Evolutionary conservation across 2,329 filamentous ascomycete species (phyloP), one percentile per base, ranked within the genome.

Genomic region (Fusarium xylarioides): DNA sequence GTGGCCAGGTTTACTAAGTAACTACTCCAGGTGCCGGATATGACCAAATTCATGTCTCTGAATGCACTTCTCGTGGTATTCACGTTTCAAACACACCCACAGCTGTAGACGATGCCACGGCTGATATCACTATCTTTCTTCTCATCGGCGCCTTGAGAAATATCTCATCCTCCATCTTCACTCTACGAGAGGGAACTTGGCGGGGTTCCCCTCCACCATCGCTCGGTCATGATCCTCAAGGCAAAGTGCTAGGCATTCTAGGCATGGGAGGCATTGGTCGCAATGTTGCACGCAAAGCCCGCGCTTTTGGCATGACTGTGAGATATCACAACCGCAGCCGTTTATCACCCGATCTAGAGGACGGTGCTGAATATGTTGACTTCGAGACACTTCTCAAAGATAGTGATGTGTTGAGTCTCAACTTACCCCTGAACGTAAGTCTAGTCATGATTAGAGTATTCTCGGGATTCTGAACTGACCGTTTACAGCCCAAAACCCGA

Each of bases 241-340:
- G 92, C 40, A 96, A 95, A 81, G 84, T 91, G 3, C 86, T 97
- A 10, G 94, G 94, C 1, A 94, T 97, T 67, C 81, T 97, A 44
- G 94, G 94, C 11, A 95, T 96, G 93, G 94, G 94, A 26, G 93
- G 94, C 5, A 96, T 97, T 68, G 94, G 94, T 1, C 86, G 91
- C 40, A 94, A 94, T 77, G 82, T 96, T 76, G 93, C 92, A 79
- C 88, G 85, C 79, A 95, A 95, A 82, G 92, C 91, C 7, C 86
- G 89, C 60, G 92, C 86, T 1, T 95, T 97, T 79, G 92, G 91
- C 16, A 95, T 96, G 92, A 87, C 82, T 47, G 86, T 93, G 18
- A 87, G 91, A 54, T 96, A 97, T 77, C 86, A 94, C 78, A 96
- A 96, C 80, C 89, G 94, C 12, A 87, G 83, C 3, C 81, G 85